phyloP scores from a whole-genome alignment of 2,329 filamentous ascomycete species.

The Fusarium pilosicola region DNA sequence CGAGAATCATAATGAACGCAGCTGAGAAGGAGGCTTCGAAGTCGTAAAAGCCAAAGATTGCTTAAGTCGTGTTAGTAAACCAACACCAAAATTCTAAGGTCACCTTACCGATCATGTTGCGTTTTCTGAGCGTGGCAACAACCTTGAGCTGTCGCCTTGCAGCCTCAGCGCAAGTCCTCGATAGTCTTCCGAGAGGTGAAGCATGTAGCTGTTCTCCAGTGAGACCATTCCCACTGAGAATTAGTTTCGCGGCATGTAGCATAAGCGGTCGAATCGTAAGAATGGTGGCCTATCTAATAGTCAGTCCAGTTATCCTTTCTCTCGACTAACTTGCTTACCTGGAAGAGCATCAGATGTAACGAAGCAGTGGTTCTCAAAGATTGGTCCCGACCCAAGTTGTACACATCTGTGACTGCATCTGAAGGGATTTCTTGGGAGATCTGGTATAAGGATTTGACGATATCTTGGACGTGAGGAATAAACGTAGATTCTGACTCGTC shows the following conservation, averaged over 20 bases:
- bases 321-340: conserved; percentile 20
- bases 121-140: conserved; percentile 43
- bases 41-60: conserved; percentile 43
- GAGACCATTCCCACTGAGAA: conserved; percentile 38
- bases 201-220: conserved; percentile 38
- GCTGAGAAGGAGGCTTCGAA: conserved; percentile 44
- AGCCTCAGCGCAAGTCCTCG: conserved; percentile 45
- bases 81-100: fast-evolving
- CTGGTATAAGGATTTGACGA: conserved; percentile 43
- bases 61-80: neutral
- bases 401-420: conserved; percentile 38
- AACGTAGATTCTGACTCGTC: conserved; percentile 45
- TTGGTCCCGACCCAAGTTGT: conserved; percentile 41
- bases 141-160: conserved; percentile 44
- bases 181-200: conserved; percentile 43
- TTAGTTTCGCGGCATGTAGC: conserved; percentile 44
- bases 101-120: conserved; percentile 44
- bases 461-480: conserved; percentile 47
- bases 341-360: conserved; percentile 48
- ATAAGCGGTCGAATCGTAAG: conserved; percentile 46
- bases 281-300: conserved; percentile 40
- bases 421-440: conserved; percentile 43
- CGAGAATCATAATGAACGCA: conserved; percentile 43
- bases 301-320: neutral
- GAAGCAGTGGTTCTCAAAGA: conserved; percentile 47